phyloP scores from a whole-genome alignment of 2,329 filamentous ascomycete genomes.

The Alternaria sp. region DNA sequence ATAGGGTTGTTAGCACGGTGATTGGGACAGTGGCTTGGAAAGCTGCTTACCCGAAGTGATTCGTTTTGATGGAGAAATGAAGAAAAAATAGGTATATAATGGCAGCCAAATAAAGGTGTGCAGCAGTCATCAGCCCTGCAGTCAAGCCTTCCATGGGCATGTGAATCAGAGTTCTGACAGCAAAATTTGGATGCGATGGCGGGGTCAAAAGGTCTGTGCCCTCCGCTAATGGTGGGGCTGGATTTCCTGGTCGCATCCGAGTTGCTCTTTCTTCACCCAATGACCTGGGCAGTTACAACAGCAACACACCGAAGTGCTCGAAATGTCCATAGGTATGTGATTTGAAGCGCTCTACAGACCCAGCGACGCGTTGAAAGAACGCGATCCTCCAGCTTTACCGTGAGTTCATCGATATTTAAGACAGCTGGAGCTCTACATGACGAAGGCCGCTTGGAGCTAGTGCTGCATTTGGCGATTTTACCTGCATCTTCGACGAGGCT shows the following conservation, averaged over 20 bases:
- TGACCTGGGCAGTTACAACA: background rate
- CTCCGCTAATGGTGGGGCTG: constrained; percentile 14
- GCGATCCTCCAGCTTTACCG: background rate
- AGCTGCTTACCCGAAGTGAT: constrained; percentile 15
- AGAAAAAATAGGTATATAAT: background rate
- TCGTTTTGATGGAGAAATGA: constrained; percentile 18
- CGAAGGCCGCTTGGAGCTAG: background rate
- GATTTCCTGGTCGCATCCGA: background rate
- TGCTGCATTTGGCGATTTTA: constrained; percentile 2
- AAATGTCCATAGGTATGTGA: constrained; percentile 21
- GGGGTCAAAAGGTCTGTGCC: constrained; percentile 23
- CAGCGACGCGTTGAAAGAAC: background rate
- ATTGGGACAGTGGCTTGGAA: background rate
- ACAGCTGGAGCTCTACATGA: background rate
- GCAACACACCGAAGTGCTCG: background rate
- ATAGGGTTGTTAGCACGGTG: background rate
- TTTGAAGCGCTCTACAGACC: background rate
- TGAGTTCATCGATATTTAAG: background rate
- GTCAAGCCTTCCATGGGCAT: rapidly evolving
- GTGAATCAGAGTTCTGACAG: background rate
- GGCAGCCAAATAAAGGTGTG: no score
- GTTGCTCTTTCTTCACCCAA: constrained; percentile 9
- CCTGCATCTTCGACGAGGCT: background rate
- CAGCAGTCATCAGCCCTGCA: rapidly evolving
- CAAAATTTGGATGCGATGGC: constrained; percentile 6